Evolutionary conservation across 306 rosid genomes (phyloP), one percentile per base, ranked within the genome.

Genomic region (Inga oerstediana): DNA sequence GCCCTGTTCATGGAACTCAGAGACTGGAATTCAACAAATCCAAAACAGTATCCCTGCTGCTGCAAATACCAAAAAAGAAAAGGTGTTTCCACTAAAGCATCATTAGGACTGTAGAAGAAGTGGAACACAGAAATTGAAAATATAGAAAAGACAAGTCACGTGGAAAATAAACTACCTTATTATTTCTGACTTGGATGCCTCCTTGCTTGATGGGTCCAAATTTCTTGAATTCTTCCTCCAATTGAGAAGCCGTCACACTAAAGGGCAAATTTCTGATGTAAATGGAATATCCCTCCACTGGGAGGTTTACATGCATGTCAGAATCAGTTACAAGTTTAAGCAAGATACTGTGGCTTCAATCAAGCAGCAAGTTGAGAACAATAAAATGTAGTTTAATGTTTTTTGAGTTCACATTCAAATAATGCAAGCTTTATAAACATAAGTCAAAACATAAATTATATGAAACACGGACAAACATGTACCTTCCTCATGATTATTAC

Each of bases 31-130:
- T 93, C 97, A 69, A 93, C 92, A 88, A 93, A 93, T 79, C 95
- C 97, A 73, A 93, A 93, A 83, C 95, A 93, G 87, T 90, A 87
- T 66, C 93, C 95, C 87, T 93, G 95, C 58, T 80, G 91, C 95
- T 91, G 92, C 82, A 80, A 79, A 64, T 78, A 84, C 61, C 81
- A 69, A 45, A 81, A 39, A 73, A 3, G 41, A 58, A 69, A 46
- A 64, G 37, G 51, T 41, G 16, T 80, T 77, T 65, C 74, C 30
- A 66, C 70, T 64, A 81, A 71, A 78, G 72, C 41, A 52, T 41
- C 19, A 73, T 85, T 84, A 80, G 80, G 56, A 82, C 67, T 34
- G 72, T 27, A 64, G 41, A 52, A 52, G 52, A 75, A 62, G 79
- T 24, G 39, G 39, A 45, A 45, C 58, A 22, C 3, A 27, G 27